phyloP scores from a whole-genome alignment of 306 rosid species.

The Hippophae rhamnoides region DNA sequence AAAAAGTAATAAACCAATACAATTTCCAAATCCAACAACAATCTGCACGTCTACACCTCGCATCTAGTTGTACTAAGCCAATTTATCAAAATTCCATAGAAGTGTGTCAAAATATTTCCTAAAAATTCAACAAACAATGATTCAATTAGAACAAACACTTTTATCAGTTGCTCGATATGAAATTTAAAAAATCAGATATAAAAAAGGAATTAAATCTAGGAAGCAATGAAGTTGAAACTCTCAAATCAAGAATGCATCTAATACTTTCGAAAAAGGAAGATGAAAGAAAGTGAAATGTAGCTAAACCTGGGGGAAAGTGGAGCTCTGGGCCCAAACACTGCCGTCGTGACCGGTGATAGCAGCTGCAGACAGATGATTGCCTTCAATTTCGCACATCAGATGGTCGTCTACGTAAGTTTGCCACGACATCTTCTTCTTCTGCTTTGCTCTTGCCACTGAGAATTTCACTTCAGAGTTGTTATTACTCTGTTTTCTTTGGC shows the following conservation, averaged over 20 bases:
- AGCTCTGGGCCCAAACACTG: constrained; percentile 83
- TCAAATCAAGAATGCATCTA: not conserved
- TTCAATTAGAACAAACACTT: too few relatives aligned
- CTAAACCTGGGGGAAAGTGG: constrained; percentile 71
- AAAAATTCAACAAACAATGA: too few relatives aligned
- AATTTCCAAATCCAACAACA: too few relatives aligned
- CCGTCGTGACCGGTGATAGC: constrained; percentile 83
- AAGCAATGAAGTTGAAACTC: too few relatives aligned
- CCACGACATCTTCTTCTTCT: constrained; percentile 61
- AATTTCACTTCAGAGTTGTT: not conserved
- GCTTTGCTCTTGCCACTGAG: not conserved
- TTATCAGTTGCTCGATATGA: too few relatives aligned
- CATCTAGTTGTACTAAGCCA: too few relatives aligned
- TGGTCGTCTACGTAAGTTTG: constrained; percentile 84
- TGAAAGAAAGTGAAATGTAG: not conserved
- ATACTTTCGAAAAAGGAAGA: not conserved
- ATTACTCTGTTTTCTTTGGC: not conserved
- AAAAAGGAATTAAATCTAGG: too few relatives aligned
- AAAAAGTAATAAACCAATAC: too few relatives aligned
- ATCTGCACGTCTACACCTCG: too few relatives aligned
- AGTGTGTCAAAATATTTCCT: too few relatives aligned
- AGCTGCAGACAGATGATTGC: constrained; percentile 49
- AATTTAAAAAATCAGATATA: too few relatives aligned
- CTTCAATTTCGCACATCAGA: constrained; percentile 71
- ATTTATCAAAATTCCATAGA: too few relatives aligned